These are phyloP conservation scores for Monosporascus sp. DNA, from an alignment of 2,329 filamentous ascomycete species.

Conservation along the genomic window DNA sequence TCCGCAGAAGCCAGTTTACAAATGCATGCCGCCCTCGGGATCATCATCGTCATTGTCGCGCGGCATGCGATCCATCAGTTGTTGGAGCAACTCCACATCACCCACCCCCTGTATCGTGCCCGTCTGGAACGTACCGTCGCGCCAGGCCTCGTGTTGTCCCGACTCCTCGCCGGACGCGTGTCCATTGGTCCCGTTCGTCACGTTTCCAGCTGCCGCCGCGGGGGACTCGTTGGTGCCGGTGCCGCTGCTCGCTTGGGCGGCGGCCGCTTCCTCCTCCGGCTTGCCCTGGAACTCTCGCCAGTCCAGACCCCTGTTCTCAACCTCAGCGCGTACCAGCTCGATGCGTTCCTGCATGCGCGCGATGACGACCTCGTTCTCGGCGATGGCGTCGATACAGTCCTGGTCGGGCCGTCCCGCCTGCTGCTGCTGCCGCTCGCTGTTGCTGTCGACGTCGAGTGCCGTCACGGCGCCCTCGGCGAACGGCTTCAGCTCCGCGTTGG, in stretches of 20 bases:
- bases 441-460: conserved; percentile 19
- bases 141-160: conserved; percentile 45
- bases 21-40: conserved; percentile 55
- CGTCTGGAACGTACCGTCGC: conserved; percentile 59
- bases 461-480: conserved; percentile 52
- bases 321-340: conserved; percentile 58
- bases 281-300: conserved; percentile 54
- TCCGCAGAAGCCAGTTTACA: conserved; percentile 34
- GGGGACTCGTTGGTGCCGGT: not conserved
- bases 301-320: conserved; percentile 51
- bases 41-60: conserved; percentile 40
- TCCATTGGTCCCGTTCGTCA: conserved; percentile 22
- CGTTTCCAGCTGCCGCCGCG: conserved; percentile 1
- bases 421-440: conserved; percentile 10
- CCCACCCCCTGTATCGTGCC: conserved; percentile 51
- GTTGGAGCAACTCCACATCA: conserved; percentile 55
- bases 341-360: conserved; percentile 63
- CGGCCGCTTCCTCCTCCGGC: conserved; percentile 31
- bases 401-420: conserved; percentile 46
- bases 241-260: not conserved
- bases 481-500: conserved; percentile 67
- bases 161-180: conserved; percentile 7
- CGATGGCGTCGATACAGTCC: conserved; percentile 70
- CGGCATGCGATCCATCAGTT: conserved; percentile 51
- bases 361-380: conserved; percentile 67